A percentile compares a stretch with the other conserved stretches of the same genome.
These are phyloP conservation scores for Penicillium flavigenum DNA, from an alignment of 495 filamentous ascomycete species.

Conservation along the genomic window DNA sequence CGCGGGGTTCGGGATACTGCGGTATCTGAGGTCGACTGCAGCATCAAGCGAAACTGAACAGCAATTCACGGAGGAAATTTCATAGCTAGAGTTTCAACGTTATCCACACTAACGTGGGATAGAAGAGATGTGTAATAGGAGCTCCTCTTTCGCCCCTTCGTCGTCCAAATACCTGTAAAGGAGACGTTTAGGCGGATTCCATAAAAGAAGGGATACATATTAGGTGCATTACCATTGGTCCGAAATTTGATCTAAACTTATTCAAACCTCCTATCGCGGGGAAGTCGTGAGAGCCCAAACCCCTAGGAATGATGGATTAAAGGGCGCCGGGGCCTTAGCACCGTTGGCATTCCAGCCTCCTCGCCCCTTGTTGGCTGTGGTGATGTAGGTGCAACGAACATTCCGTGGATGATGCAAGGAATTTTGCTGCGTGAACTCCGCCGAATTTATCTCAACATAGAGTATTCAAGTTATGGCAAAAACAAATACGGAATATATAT, in stretches of 20 bases:
- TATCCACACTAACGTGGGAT: background rate
- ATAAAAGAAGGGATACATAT: slow-evolving; percentile 1
- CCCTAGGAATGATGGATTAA: slow-evolving; percentile 13
- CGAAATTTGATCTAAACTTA: background rate
- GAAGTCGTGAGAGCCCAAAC: background rate
- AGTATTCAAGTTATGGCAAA: background rate
- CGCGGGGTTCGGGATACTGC: background rate
- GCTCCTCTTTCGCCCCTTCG: slow-evolving; percentile 3
- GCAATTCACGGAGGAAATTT: background rate
- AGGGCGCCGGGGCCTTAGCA: background rate
- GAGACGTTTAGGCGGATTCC: slow-evolving; percentile 4
- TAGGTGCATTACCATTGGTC: background rate
- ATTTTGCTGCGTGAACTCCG: background rate
- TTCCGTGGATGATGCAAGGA: slow-evolving; percentile 7
- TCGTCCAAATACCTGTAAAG: background rate
- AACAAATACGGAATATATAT: background rate
- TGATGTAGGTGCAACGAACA: background rate
- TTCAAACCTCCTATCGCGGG: background rate
- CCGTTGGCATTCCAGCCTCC: slow-evolving; percentile 6
- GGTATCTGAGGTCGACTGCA: background rate
- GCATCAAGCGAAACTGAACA: background rate
- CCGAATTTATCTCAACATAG: background rate
- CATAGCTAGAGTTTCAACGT: background rate
- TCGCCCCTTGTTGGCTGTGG: slow-evolving; percentile 2
- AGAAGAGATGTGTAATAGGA: slow-evolving; percentile 1